Base-by-base conservation (phyloP, 306 rosid genomes). In the Elaeagnus macrophylla region DNA sequence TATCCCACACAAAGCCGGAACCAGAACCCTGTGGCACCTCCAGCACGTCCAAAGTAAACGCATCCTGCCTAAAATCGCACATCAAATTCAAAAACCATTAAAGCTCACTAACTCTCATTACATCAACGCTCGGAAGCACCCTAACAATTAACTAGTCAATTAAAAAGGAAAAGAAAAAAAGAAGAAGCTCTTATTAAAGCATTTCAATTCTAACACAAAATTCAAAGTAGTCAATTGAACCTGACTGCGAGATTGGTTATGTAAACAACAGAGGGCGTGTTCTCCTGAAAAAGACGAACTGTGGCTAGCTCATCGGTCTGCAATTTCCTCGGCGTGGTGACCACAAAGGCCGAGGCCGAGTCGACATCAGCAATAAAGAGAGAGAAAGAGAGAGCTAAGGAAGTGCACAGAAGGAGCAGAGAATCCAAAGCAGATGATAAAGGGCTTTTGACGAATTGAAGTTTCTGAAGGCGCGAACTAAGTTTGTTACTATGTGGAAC, bases 1-100 rank as follows among this genome's bases (percentile, higher is more conserved):
- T 84, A 63, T 93, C 99, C 99, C 99, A 93, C 52, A 93, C 95
- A 56, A 87, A 87, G 52, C 99, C 99, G 0, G 99, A 93, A 7
- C 99, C 99, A 2, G 99, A 93, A 7, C 99, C 99, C 58, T 87
- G 96, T 0, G 96, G 99, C 47, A 93, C 99, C 81, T 93, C 96
- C 80, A 84, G 67, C 48, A 87, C 89, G 40, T 93, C 99, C 79
- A 93, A 64, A 15, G 99, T 93, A 70, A 93, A 93, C 3, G 83
- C 99, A 45, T 93, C 99, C 80, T 84, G 99, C 88, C 99, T 91
- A 71, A 75, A 81, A 43, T 1, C 62, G 32, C 47, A 51, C 15
- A 50, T 2, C 37, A 73, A 57, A 65, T 66, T 19, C 52, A 56
- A 11, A 8, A 12, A 45, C 12, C 49, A 45, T 12, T 12, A 18